These are phyloP conservation scores for Apiotrichum siamense DNA, from an alignment of 1,284 basidiomycete genomes.

Conservation along the genomic window DNA sequence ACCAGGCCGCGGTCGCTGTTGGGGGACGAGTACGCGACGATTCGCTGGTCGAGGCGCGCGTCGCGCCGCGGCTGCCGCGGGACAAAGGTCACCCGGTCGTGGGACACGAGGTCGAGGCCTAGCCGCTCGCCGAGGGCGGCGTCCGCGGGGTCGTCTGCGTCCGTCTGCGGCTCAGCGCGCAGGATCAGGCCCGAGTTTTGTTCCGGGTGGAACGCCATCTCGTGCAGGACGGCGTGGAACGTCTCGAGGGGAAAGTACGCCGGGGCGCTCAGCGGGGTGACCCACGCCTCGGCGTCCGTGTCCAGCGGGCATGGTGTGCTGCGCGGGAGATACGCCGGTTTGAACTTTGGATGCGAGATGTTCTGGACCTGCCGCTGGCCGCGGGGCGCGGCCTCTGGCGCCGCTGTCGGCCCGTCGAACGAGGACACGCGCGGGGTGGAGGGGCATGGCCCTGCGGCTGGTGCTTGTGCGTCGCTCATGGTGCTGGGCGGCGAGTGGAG, in stretches of 20 bases:
- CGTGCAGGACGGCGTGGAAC: conserved; percentile 33
- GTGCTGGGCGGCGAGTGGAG: not conserved
- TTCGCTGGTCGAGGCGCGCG: conserved; percentile 30
- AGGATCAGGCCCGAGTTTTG: conserved; percentile 43
- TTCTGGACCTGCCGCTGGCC: conserved; percentile 1
- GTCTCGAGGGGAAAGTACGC: conserved; percentile 31
- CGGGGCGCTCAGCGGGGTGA: conserved; percentile 19
- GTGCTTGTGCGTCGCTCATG: not conserved
- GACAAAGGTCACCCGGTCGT: conserved; percentile 32
- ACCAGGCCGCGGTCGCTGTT: conserved; percentile 25
- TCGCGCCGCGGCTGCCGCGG: conserved; percentile 42
- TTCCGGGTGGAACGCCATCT: conserved; percentile 42
- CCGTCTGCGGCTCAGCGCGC: conserved; percentile 32
- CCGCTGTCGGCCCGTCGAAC: no score
- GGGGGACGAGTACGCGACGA: not conserved
- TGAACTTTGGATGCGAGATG: conserved; percentile 18
- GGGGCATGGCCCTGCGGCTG: no score
- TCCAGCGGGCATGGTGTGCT: conserved; percentile 4
- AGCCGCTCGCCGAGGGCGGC: conserved; percentile 4
- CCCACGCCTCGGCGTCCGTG: conserved; percentile 12
- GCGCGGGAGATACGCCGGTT: conserved; percentile 11
- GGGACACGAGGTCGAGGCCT: conserved; percentile 25
- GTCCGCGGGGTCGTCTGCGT: conserved; percentile 3
- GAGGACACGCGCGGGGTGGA: no score
- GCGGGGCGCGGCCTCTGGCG: not conserved